A percentile compares a stretch with the other conserved stretches of the same genome.
phyloP scores from a whole-genome alignment of 164 flowering plant genomes.

The Cinnamomum micranthum region DNA sequence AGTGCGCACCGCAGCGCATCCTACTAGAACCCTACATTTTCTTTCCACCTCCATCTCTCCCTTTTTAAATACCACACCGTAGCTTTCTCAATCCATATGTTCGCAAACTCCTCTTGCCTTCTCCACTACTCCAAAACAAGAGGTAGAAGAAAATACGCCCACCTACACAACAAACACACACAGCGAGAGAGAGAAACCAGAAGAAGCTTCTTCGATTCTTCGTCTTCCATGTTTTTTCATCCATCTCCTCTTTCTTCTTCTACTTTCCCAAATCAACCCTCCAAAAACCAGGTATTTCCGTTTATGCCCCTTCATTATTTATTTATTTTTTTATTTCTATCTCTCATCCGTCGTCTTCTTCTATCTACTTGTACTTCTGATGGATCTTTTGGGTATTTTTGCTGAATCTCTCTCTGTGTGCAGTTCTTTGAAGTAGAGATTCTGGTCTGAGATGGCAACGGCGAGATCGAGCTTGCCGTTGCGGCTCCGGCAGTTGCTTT shows the following conservation, averaged over 20 bases:
- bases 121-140: not conserved
- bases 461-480: constrained; percentile 79
- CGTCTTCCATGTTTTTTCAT: not conserved
- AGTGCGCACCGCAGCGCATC: not conserved
- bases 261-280: not conserved
- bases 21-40: not conserved
- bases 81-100: too few species aligned
- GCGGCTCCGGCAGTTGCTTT: constrained; percentile 71
- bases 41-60: not conserved
- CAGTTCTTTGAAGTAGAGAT: constrained; percentile 20
- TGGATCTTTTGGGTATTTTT: not conserved
- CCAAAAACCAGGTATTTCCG: too few species aligned
- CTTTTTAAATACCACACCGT: too few species aligned
- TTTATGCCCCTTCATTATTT: not conserved
- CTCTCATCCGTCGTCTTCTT: not conserved
- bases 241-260: not conserved
- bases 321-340: not conserved
- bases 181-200: not conserved
- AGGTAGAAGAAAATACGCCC: not conserved
- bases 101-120: not conserved
- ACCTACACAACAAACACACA: too few species aligned
- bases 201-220: not conserved
- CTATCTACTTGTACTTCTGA: not conserved
- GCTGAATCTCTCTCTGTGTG: not conserved
- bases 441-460: constrained; percentile 45